Evolutionary conservation across 2,329 filamentous ascomycete genomes (phyloP), one percentile per base, ranked within the genome.

Genomic region (Bipolaris victoriae): DNA sequence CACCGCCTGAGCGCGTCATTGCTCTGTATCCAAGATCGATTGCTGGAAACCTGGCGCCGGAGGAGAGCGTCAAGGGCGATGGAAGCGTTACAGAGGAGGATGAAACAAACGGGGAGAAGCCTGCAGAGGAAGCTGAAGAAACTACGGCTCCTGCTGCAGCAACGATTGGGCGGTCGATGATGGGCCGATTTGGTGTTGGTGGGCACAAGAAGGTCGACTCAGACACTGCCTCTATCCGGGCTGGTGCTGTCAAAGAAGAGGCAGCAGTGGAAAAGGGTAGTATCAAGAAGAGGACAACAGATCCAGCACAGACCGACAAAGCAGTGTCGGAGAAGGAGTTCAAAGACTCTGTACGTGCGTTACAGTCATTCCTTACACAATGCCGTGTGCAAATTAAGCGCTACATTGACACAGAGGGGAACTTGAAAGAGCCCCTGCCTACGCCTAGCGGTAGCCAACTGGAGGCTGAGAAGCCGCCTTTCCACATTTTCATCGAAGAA

Each of bases 361-460:
- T 99, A 1, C 91, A 91, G 68, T 89, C 89, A 22, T 99, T 96
- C 71, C 84, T 99, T 7, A 94, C 92, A 0, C 91, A 96, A 62
- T 92, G 93, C 16, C 87, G 95, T 58, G 80, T 84, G 22, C 81
- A 85, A 48, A 82, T 89, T 33, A 85, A 88, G 66, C 82, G 82
- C 44, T 85, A 85, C 65, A 78, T 89, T 29, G 83, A 84, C 55
- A 80, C 81, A 1, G 84, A 88, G 61, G 86, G 86, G 2, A 80
- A 73, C 1, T 72, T 88, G 47, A 86, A 86, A 62, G 81, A 83
- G 39, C 80, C 87, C 11, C 78, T 89, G 11, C 79, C 82, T 6
- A 79, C 81, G 4, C 74, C 75, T 7, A 77, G 73, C 39, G 72
- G 76, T 51, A 73, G 73, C 57, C 67, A 79, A 67, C 40, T 63